phyloP scores from a whole-genome alignment of 169 alveolate species.

The Plasmodium gaboni region DNA sequence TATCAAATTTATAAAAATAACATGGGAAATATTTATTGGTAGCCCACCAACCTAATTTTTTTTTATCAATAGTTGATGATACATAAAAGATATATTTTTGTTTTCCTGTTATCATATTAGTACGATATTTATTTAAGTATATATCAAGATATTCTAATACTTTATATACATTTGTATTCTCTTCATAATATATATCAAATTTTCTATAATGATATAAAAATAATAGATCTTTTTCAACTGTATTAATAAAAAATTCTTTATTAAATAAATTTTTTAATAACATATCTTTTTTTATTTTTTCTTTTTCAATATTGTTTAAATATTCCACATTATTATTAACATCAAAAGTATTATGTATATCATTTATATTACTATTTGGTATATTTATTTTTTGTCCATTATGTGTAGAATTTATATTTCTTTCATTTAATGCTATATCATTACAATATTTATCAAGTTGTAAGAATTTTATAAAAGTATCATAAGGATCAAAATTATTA shows the following conservation, averaged over 20 bases:
- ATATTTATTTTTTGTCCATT: not conserved
- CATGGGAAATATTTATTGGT: constrained; percentile 78
- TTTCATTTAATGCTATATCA: constrained; percentile 1
- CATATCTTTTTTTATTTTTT: not conserved
- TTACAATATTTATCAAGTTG: not conserved
- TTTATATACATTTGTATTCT: constrained; percentile 45
- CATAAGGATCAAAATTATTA: constrained; percentile 38
- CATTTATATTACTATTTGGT: not conserved
- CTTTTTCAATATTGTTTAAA: not conserved
- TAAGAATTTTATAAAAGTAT: constrained; percentile 21
- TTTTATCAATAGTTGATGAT: constrained; percentile 38
- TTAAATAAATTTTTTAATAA: constrained; percentile 4
- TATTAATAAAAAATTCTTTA: constrained; percentile 45
- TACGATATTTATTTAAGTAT: constrained; percentile 60
- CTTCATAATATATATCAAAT: constrained; percentile 55
- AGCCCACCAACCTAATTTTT: constrained; percentile 83
- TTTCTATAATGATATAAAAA: constrained; percentile 64
- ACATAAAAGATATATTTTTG: constrained; percentile 46
- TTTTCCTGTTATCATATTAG: constrained; percentile 35
- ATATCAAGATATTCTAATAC: constrained; percentile 58
- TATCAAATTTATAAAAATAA: constrained; percentile 75
- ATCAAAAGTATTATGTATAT: not conserved
- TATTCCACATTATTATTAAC: not conserved
- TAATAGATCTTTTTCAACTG: constrained; percentile 30
- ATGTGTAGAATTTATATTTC: not conserved